phyloP scores from a whole-genome alignment of 805 yeast species.

The Metschnikowia henanensis region DNA sequence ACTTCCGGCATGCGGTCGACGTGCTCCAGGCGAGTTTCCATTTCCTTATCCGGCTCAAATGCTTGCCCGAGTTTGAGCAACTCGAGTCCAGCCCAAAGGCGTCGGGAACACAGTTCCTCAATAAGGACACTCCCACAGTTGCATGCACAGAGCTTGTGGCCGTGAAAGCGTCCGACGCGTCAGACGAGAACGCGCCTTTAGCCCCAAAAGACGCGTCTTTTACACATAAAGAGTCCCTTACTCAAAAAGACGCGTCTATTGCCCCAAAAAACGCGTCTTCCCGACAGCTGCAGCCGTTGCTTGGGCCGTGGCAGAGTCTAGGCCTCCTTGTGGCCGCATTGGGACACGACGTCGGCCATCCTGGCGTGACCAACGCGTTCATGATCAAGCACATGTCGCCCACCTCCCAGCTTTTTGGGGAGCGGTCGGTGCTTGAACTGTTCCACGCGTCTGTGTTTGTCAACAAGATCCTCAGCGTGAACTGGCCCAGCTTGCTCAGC shows the following conservation, averaged over 20 bases:
- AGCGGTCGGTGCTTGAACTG: conserved; percentile 74
- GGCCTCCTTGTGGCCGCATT: conserved; percentile 76
- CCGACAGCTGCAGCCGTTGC: no score
- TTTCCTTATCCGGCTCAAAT: conserved; percentile 47
- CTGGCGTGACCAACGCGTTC: conserved; percentile 87
- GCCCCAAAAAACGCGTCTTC: not conserved
- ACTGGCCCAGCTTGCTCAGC: conserved; percentile 36
- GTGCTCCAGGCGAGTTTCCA: conserved; percentile 88
- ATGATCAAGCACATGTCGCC: conserved; percentile 60
- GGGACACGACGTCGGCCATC: conserved; percentile 97
- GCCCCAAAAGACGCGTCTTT: no score
- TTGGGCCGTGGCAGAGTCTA: conserved; percentile 47
- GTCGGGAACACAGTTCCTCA: conserved; percentile 24
- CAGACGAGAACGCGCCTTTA: no score
- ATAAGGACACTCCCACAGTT: conserved; percentile 2
- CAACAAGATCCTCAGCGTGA: conserved; percentile 33
- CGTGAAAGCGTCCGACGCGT: no score
- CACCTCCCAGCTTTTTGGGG: conserved; percentile 59
- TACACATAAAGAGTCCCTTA: no score
- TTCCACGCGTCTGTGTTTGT: conserved; percentile 72
- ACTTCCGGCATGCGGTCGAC: conserved; percentile 94
- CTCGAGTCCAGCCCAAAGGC: conserved; percentile 32
- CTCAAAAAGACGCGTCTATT: no score
- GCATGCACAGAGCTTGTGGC: conserved; percentile 11
- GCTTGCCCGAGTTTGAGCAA: conserved; percentile 40